A percentile compares a stretch with the other conserved stretches of the same genome.
These are phyloP conservation scores for Asclepias syriaca DNA, from an alignment of 257 asterid genomes.

Conservation along the genomic window DNA sequence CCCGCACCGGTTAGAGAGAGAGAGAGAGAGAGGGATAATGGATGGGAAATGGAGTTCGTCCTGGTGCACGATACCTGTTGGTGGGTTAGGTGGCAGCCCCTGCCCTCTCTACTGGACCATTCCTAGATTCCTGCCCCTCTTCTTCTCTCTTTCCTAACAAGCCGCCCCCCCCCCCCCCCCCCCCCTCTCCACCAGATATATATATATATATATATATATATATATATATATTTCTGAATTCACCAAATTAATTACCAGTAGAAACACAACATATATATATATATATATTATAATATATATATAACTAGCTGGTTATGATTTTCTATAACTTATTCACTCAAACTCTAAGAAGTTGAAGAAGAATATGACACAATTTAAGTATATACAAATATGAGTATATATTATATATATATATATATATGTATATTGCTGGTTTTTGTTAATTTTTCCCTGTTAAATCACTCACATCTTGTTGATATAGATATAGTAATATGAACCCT, in stretches of 20 bases:
- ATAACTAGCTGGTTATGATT: not conserved
- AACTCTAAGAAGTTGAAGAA: conserved; percentile 1
- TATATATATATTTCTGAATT: not conserved
- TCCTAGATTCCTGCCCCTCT: conserved; percentile 35
- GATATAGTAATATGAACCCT: conserved; percentile 26
- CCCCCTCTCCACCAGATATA: not conserved
- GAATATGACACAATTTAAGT: not conserved
- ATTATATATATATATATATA: no score
- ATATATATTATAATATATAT: conserved; percentile 6
- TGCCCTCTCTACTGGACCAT: conserved; percentile 49
- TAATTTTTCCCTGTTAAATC: conserved; percentile 11
- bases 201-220: no score
- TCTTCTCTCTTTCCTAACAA: not conserved
- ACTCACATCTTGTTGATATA: conserved; percentile 30
- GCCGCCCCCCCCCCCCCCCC: not conserved
- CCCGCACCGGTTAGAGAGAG: conserved; percentile 1
- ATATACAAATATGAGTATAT: not conserved
- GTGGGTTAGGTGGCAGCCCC: conserved; percentile 69
- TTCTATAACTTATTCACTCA: conserved; percentile 17
- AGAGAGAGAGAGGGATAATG: conserved; percentile 13
- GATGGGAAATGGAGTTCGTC: conserved; percentile 33
- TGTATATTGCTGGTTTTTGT: not conserved
- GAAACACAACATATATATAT: not conserved
- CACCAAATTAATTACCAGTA: not conserved
- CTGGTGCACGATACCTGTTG: conserved; percentile 65